Percentiles rank a stretch among this genome's conserved stretches.
Evolutionary conservation across 306 rosid genomes (phyloP).

Genomic region (Cucurbita argyrosperma): DNA sequence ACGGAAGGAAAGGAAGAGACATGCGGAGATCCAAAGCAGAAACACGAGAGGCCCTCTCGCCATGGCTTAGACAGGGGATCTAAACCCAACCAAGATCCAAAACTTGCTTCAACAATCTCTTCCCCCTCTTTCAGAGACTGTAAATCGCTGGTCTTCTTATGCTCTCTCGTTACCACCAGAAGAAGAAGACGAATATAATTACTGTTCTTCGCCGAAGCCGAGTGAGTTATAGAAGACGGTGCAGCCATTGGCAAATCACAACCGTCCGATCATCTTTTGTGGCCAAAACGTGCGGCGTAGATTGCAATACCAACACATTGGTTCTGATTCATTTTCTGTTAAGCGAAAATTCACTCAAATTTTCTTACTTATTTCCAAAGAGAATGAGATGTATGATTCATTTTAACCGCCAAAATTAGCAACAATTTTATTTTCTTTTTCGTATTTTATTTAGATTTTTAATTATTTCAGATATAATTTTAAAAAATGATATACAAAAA

Average conservation of each 20-base stretch:
- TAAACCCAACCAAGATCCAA: slow-evolving; percentile 18
- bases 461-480: too few species aligned
- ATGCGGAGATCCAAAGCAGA: slow-evolving; percentile 41
- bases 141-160: neutral
- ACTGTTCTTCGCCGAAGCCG: neutral
- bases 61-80: slow-evolving; percentile 26
- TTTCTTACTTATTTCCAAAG: neutral
- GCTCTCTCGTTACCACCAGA: neutral
- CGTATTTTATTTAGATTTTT: too few species aligned
- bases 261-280: neutral
- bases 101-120: neutral
- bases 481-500: too few species aligned
- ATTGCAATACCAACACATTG: neutral
- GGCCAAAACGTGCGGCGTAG: neutral
- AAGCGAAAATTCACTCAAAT: neutral
- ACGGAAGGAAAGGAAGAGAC: slow-evolving; percentile 25
- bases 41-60: slow-evolving; percentile 43
- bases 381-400: neutral
- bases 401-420: neutral
- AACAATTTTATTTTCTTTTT: neutral
- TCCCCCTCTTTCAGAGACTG: neutral
- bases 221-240: slow-evolving; percentile 1
- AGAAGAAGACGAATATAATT: neutral
- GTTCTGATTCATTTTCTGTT: neutral
- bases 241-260: neutral